Base-by-base conservation (phyloP, 2,329 filamentous ascomycete genomes). In the Pyricularia grisea region DNA sequence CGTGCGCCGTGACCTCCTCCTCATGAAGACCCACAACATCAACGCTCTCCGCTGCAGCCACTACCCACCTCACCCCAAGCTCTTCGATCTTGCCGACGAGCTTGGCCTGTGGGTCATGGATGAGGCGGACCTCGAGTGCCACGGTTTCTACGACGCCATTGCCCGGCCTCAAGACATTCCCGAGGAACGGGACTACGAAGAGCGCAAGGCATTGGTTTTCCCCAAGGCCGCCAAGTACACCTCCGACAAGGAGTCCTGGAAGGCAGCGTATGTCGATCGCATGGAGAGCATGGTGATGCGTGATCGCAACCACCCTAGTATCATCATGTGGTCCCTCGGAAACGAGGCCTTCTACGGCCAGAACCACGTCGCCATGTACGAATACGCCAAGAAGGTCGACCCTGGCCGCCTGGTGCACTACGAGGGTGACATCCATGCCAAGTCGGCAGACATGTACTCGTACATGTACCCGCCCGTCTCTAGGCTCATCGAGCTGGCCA, bases 311-410 rank as follows among this genome's bases (percentile, higher is more conserved):
- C 88, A 92, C 72, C 77, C 90, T 0, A 88, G 84, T n/a, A 82
- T 92, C 67, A 87, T 92, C 66, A 85, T 92, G 61, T 92, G 90
- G 90, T 90, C 87, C 65, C 80, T 92, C 0, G 90, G 90, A 0
- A 92, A 92, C 73, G 90, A 92, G 74, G 85, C 89, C 0, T 92
- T 91, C 74, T 92, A 90, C 73, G 90, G 90, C 0, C 79, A 81
- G 10, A 92, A 92, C 74, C 88, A 90, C 73, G 82, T 81, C 65
- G 86, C 85, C 42, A 92, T 92, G 90, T 88, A 88, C 72, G 78
- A 88, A 3, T 89, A 85, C 74, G 83, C 84, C 67, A 88, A 87
- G 70, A 70, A 78, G 0, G 78, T 82, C n/a, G 89, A 92, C 72
- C 81, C 84, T 0, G 83, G 82, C 0, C 80, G 89, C 6, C 82